Conservation (phyloP, 345 rosid species). For the Erysimum cheiranthoides region DNA sequence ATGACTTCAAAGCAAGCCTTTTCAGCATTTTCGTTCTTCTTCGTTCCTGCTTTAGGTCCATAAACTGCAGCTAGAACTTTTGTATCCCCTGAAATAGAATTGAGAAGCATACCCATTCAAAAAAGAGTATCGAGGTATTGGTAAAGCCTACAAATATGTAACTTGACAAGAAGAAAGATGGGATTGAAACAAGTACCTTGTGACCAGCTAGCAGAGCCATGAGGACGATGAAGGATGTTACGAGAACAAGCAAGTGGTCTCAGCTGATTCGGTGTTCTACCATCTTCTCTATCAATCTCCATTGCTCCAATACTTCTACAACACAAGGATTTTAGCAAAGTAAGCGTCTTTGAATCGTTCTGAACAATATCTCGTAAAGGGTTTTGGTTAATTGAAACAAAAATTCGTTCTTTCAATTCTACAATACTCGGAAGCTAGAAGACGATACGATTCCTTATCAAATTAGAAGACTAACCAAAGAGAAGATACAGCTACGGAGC, state of each 20-base stretch:
- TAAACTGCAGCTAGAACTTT: constrained; percentile 89
- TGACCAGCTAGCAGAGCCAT: constrained; percentile 96
- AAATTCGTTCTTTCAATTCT: constrained; percentile 3
- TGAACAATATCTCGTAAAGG: neutral
- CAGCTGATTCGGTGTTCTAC: constrained; percentile 70
- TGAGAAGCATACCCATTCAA: neutral
- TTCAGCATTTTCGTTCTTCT: constrained; percentile 91
- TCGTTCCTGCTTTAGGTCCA: constrained; percentile 93
- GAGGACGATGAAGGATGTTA: constrained; percentile 80
- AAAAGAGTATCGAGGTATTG: too few species aligned
- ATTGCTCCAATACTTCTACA: constrained; percentile 35
- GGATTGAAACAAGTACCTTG: constrained; percentile 60
- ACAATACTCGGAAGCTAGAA: constrained; percentile 15
- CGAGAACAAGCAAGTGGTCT: constrained; percentile 83
- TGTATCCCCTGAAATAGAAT: constrained; percentile 67
- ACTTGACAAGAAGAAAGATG: neutral
- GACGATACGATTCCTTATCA: constrained; percentile 11
- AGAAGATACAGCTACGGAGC: constrained; percentile 7
- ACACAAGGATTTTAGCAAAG: constrained; percentile 9
- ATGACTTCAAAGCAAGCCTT: constrained; percentile 89
- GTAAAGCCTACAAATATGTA: neutral
- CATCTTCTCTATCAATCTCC: constrained; percentile 74
- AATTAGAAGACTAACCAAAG: neutral
- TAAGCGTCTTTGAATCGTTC: constrained; percentile 2
- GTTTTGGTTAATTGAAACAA: neutral